Evolutionary conservation across 1,284 basidiomycete species (phyloP), one percentile per base, ranked within the genome.

Genomic region (Leccinum pallidistipes): DNA sequence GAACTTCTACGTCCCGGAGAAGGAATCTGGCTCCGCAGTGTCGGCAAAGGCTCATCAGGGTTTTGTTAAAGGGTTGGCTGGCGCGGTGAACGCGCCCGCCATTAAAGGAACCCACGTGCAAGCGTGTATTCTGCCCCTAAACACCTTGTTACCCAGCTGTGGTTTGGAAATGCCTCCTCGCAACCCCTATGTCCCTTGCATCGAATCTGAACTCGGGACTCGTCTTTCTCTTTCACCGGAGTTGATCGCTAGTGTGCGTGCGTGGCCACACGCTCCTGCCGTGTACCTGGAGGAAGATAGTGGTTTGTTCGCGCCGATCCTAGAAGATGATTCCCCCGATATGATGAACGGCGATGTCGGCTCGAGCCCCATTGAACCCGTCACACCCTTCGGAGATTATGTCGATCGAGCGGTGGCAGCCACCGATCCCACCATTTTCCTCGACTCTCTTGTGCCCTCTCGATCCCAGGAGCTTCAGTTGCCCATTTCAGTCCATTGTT

Each of bases 91-190:
- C 88, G 87, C 85, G 79, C 73, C 81, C 73, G 86, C 84, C 79
- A 90, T 88, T 90, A 90, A 91, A 90, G 89, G 89, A 85, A 72
- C 81, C 77, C 86, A 78, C 85, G 87, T 86, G 83, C 81, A 90
- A 83, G 86, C 86, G 84, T 87, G 86, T 81, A 82, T 87, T 86
- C 87, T 88, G 87, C 89, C 89, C 88, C 76, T 81, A 76, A 79
- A 77, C 64, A 76, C 75, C 61, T 68, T 78, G 62, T 63, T 75
- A 31, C 66, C 70, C 40, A 55, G 64, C 55, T 55, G 66, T 59
- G 53, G 36, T 61, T 56, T 60, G 24, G 62, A 70, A 34, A 74
- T 71, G 66, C 36, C 47, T 21, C 56, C 61, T 12, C 49, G n/a
- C 32, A 59, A 50, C 36, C 27, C 40, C 43, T 47, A 18, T 47